phyloP scores from a whole-genome alignment of 2,329 filamentous ascomycete genomes.

The Aspergillus aculeatus region DNA sequence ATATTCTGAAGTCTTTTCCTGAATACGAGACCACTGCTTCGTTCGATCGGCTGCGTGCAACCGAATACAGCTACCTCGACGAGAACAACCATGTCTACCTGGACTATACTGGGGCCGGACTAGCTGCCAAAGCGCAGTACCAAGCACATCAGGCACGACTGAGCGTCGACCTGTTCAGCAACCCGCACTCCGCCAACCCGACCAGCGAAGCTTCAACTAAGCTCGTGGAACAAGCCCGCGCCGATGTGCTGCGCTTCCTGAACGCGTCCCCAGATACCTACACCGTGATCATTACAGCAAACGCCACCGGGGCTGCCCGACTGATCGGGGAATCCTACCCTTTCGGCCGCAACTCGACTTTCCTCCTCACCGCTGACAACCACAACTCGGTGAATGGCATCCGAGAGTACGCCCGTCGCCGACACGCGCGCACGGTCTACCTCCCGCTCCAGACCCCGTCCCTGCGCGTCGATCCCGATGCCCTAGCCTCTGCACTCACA shows the following conservation, averaged over 20 bases:
- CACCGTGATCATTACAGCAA: constrained; percentile 12
- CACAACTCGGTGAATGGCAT: constrained; percentile 14
- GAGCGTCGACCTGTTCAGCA: constrained; percentile 5
- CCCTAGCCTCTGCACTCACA: constrained; percentile 1
- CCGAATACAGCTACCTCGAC: constrained; percentile 13
- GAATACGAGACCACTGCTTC: constrained; percentile 6
- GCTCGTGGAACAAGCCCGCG: constrained; percentile 10
- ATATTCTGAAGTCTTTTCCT: constrained; percentile 8
- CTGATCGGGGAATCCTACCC: constrained; percentile 11
- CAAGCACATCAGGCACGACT: constrained; percentile 8
- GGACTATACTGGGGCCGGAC: constrained; percentile 11
- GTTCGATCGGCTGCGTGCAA: constrained; percentile 7
- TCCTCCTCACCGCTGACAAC: constrained; percentile 11
- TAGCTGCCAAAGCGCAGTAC: constrained; percentile 11
- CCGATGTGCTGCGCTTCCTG: constrained; percentile 4
- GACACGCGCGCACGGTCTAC: constrained; percentile 10
- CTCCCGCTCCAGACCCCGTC: constrained; percentile 5
- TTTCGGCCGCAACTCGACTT: constrained; percentile 1
- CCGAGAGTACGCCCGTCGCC: constrained; percentile 7
- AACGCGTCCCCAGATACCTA: constrained; percentile 10
- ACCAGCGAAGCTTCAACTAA: constrained; percentile 10
- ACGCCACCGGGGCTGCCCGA: constrained; percentile 12
- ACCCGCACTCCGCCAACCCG: constrained; percentile 11
- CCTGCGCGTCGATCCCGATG: constrained; percentile 5
- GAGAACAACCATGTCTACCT: constrained; percentile 12